A percentile compares a stretch with the other conserved stretches of the same genome.
Evolutionary conservation across 2,329 filamentous ascomycete genomes (phyloP).

Genomic region (Dothideomycetes sp.): DNA sequence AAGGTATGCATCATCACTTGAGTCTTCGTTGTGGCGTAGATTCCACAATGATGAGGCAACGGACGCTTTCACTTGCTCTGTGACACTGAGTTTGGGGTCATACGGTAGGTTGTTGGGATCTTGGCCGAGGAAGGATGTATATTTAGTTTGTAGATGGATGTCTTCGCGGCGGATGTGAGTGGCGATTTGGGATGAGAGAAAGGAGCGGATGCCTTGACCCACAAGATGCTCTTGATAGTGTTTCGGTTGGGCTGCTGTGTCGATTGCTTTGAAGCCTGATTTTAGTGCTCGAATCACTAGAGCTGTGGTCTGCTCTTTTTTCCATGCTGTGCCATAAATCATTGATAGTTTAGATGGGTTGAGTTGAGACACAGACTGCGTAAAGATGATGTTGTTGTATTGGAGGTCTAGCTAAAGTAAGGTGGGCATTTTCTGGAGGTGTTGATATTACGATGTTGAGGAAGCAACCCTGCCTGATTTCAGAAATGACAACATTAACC

Average conservation of each 20-base stretch:
- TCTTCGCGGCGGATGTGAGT: conserved; percentile 50
- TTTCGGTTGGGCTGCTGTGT: conserved; percentile 69
- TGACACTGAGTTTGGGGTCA: conserved; percentile 47
- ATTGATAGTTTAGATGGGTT: conserved; percentile 28
- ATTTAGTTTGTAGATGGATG: conserved; percentile 79
- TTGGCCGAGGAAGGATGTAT: conserved; percentile 57
- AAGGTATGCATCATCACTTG: conserved; percentile 40
- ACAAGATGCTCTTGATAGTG: conserved; percentile 70
- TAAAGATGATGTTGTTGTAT: background rate
- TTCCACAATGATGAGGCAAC: conserved; percentile 58
- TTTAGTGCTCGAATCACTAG: conserved; percentile 61
- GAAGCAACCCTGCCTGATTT: background rate
- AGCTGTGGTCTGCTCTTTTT: conserved; percentile 56
- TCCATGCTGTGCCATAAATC: conserved; percentile 83
- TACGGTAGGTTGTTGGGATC: conserved; percentile 54
- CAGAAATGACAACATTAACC: too few species aligned
- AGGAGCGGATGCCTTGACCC: conserved; percentile 55
- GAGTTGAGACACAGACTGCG: background rate
- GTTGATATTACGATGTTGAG: background rate
- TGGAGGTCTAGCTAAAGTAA: background rate
- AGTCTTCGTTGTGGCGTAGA: conserved; percentile 38
- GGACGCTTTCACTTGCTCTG: conserved; percentile 57
- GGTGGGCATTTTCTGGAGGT: background rate
- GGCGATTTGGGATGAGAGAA: conserved; percentile 50
- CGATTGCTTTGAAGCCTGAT: conserved; percentile 62